phyloP scores from a whole-genome alignment of 2,329 filamentous ascomycete species.

The Aureobasidium sp. region DNA sequence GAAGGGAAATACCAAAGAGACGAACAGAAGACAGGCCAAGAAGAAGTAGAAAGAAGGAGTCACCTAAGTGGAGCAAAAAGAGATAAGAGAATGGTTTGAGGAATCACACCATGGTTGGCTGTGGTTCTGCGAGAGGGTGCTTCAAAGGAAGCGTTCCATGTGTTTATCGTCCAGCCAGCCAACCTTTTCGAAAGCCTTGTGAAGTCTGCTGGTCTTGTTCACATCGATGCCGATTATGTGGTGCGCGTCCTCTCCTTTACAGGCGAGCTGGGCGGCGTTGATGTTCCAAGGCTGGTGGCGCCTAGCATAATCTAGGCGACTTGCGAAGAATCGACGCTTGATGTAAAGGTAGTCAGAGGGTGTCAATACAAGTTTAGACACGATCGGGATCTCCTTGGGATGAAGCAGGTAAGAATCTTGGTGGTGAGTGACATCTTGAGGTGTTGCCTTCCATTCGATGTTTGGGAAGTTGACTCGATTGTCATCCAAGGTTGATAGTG shows the following conservation, averaged over 20 bases:
- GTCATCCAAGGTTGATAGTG: slow-evolving; percentile 58
- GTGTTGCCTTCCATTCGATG: slow-evolving; percentile 78
- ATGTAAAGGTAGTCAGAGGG: slow-evolving; percentile 85
- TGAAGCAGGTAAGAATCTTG: slow-evolving; percentile 65
- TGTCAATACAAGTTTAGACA: slow-evolving; percentile 71
- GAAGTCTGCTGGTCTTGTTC: slow-evolving; percentile 91
- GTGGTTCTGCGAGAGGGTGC: neutral
- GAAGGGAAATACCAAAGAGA: neutral
- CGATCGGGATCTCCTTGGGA: slow-evolving; percentile 68
- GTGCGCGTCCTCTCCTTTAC: slow-evolving; percentile 47
- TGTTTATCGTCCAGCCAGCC: slow-evolving; percentile 61
- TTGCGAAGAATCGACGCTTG: slow-evolving; percentile 85
- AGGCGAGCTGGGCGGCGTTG: slow-evolving; percentile 92
- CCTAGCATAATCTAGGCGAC: slow-evolving; percentile 58
- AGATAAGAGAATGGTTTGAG: neutral
- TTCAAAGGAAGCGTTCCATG: slow-evolving; percentile 19
- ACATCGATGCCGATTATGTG: slow-evolving; percentile 61
- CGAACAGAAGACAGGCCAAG: neutral
- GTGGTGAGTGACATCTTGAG: slow-evolving; percentile 68
- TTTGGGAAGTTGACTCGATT: slow-evolving; percentile 56
- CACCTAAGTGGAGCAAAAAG: neutral
- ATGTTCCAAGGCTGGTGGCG: slow-evolving; percentile 83
- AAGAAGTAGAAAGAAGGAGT: neutral
- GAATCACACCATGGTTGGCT: neutral
- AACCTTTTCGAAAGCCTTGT: slow-evolving; percentile 80